Evolutionary conservation across 2,329 filamentous ascomycete genomes (phyloP).

Genomic region (Tolypocladium pustulatum): DNA sequence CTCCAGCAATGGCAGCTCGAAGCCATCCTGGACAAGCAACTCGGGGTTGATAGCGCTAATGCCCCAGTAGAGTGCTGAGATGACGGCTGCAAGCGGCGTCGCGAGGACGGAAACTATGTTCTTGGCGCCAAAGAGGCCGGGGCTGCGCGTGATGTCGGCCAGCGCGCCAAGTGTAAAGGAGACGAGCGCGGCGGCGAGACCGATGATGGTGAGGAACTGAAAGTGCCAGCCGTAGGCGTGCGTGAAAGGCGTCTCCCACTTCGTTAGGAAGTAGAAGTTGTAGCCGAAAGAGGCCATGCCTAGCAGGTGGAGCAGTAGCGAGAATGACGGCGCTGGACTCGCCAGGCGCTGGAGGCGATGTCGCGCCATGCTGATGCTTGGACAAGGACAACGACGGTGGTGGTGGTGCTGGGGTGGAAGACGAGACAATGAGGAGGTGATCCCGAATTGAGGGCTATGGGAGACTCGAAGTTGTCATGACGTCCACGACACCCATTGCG

Average conservation of each 20-base stretch:
- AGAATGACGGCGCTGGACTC: conserved; percentile 54
- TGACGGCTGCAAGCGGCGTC: conserved; percentile 60
- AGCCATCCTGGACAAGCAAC: conserved; percentile 42
- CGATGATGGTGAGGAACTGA: conserved; percentile 67
- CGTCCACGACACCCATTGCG: neutral
- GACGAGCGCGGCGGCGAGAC: conserved; percentile 47
- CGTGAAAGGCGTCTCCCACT: conserved; percentile 41
- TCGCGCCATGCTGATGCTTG: conserved; percentile 22
- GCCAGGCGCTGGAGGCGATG: conserved; percentile 57
- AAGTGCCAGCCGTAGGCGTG: conserved; percentile 56
- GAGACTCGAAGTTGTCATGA: neutral
- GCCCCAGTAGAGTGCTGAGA: conserved; percentile 65
- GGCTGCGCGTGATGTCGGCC: conserved; percentile 52
- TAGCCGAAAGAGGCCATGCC: conserved; percentile 42
- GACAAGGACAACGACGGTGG: too few relatives aligned
- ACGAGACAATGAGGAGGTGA: neutral
- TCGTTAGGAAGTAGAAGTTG: conserved; percentile 40
- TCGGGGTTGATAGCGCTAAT: conserved; percentile 45
- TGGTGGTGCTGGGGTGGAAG: neutral
- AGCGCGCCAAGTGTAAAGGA: conserved; percentile 53
- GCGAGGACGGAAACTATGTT: conserved; percentile 56
- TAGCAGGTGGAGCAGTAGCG: conserved; percentile 48
- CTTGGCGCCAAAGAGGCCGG: conserved; percentile 52
- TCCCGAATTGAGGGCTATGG: neutral
- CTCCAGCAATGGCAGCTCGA: conserved; percentile 42